Base-by-base conservation (phyloP, 345 rosid genomes). In the Sonneratia alba region DNA sequence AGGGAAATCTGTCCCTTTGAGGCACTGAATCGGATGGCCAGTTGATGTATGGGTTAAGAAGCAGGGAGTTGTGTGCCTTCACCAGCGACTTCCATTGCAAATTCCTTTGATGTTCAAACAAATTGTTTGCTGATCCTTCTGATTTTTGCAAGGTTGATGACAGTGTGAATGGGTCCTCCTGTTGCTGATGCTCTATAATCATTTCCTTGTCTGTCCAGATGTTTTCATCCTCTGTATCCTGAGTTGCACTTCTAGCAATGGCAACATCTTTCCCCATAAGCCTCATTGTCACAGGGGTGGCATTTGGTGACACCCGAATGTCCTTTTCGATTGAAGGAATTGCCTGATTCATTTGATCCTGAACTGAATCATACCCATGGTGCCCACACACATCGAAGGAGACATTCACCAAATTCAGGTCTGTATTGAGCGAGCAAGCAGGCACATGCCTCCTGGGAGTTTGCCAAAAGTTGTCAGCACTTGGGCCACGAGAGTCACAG, bases 261-360 rank as follows among this genome's bases (percentile, higher is more conserved):
- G 88, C 77, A 72, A 87, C 89, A 85, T 89, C 87, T 75, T 89
- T 87, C 63, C 94, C 91, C 91, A 89, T 87, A 75, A 89, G 75
- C 74, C 91, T 79, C 91, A 89, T 83, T 56, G 86, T 89, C 76
- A 84, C 73, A 70, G 78, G 86, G 21, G 79, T 69, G 19, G 67
- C 64, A 67, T 77, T 73, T 67, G 77, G 77, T 19, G 67, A 64
- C 77, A 78, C 72, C 40, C 64, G 72, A 70, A 72, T 83, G 53
- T 71, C 48, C 53, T 74, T 74, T 70, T 74, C 76, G 37, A 68
- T 38, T 7, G 64, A 68, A 66, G 49, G 73, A 62, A 73, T 48
- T 56, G 75, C 70, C 43, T 71, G 66, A 45, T 56, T 74, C 37
- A 27, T 75, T 68, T 36, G 53, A 74, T 70, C 75, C 71, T 70